Evolutionary conservation across 768 basidiomycete genomes (phyloP), one percentile per base, ranked within the genome.

Genomic region (Boletus subcaerulescens): DNA sequence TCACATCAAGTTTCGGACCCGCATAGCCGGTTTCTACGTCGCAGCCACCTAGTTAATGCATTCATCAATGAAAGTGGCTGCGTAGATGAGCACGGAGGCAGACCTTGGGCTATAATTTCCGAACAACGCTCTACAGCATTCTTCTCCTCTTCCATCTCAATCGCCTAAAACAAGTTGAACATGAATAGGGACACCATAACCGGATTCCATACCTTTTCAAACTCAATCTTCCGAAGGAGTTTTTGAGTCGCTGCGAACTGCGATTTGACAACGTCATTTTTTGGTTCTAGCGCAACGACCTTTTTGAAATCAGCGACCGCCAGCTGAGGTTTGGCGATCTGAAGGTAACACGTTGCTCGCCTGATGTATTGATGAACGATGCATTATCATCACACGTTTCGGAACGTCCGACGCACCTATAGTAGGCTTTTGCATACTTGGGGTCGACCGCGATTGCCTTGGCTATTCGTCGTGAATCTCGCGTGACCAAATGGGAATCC

Each of bases 171-270:
- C 45, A 42, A 39, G 46, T 52, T 52, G 33, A 20, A 38, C 18
- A 58, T 39, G 39, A 39, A 46, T 26, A 22, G 18, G 12, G 58
- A 41, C 32, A 33, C 31, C 31, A 17, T 13, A 24, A 33, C 15
- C 12, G 14, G 7, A 35, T 32, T 12, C 60, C 72, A 36, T 29
- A 86, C 91, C 80, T 94, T 95, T 71, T 97, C 93, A 61, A 96
- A 96, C 63, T 93, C 92, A 58, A 92, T 89, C 66, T 85, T 85
- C 38, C 92, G 80, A 48, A 96, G 82, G 45, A 98, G 80, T 73
- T 98, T 99, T 67, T 93, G 89, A 2, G 97, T 97, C 35, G 90
- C 83, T 17, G 85, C 80, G 62, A 98, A 72, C 70, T 98, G 95
- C 35, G 81, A 74, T 52, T 85, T 82, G 11, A 93, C 89, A 12